Evolutionary conservation across 768 basidiomycete species (phyloP), one percentile per base, ranked within the genome.

Genomic region (Cyathus striatus): DNA sequence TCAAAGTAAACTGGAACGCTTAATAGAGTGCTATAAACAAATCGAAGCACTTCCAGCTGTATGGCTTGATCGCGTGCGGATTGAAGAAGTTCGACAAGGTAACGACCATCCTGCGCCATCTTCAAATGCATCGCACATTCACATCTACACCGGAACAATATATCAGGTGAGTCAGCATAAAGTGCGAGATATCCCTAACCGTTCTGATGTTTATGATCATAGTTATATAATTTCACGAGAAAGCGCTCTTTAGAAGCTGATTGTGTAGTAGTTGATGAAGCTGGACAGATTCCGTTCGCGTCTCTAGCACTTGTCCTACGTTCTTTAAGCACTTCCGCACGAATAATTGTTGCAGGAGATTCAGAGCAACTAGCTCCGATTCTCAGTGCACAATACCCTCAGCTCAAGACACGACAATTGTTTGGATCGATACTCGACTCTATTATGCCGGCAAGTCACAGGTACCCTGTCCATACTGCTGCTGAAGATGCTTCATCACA

Each of bases 291-390:
- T 4, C 62, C 70, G 1, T 51, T 78, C n/a, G 65, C 65, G 25
- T 63, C 68, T 3, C 58, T 72, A 7, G 64, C 74, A 5, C 55
- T 78, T 5, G 75, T 75, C 2, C 54, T 76, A 24, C 63, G 73
- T 9, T 64, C 64, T 14, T 60, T 78, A 6, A 51, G 51, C 12
- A 48, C 60, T 1, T 46, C 47, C 2, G 70, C 71, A 5, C 62
- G 68, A 17, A 64, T 78, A 17, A 62, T 78, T 17, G 58, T 76
- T 36, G 72, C 75, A 17, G 75, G 75, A 9, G 75, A 78, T 49
- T 73, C 72, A 0, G 71, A 76, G 43, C 75, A 76, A 47, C 53
- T 78, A 6, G 74, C 73, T 3, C 74, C 75, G 3, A 77, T 77
- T 25, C 49, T 75, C 35, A 65, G 60, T 38, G 73, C 66, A 6